These are phyloP conservation scores for Backusella parvicylindrica DNA, from an alignment of 192 early-diverging fungal genomes.

Conservation along the genomic window DNA sequence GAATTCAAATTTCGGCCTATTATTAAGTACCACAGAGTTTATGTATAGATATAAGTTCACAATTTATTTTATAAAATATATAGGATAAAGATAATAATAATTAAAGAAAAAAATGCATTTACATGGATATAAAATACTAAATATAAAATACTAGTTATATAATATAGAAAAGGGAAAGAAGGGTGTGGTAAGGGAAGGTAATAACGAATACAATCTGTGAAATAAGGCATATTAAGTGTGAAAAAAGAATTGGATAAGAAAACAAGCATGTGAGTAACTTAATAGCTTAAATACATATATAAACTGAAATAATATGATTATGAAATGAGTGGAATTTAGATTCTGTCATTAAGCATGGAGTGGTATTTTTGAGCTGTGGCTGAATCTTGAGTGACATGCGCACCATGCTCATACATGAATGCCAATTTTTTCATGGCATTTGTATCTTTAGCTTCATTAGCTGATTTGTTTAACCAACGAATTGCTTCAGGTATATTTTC, in stretches of 20 bases:
- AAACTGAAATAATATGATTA: neutral
- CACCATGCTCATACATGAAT: constrained; percentile 5
- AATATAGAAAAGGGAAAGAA: neutral
- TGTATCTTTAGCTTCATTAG: constrained; percentile 9
- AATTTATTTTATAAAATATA: neutral
- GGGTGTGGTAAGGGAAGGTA: constrained; percentile 1
- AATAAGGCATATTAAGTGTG: neutral
- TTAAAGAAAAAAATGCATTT: neutral
- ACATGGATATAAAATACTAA: neutral
- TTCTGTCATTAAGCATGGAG: neutral
- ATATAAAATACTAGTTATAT: neutral
- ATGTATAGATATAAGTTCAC: neutral
- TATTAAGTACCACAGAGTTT: too few species aligned
- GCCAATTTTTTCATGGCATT: constrained; percentile 17
- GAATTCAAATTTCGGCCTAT: too few species aligned
- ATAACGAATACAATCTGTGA: neutral
- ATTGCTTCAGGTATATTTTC: constrained; percentile 9
- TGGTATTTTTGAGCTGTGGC: neutral
- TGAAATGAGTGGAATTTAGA: neutral
- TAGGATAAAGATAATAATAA: neutral
- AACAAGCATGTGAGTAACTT: neutral
- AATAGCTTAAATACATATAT: constrained; percentile 4
- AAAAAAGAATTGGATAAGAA: neutral
- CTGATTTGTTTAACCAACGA: constrained; percentile 20
- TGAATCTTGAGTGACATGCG: neutral